Conservation (phyloP, 139 green algal genomes). For the Limnomonas spitsbergensis region DNA sequence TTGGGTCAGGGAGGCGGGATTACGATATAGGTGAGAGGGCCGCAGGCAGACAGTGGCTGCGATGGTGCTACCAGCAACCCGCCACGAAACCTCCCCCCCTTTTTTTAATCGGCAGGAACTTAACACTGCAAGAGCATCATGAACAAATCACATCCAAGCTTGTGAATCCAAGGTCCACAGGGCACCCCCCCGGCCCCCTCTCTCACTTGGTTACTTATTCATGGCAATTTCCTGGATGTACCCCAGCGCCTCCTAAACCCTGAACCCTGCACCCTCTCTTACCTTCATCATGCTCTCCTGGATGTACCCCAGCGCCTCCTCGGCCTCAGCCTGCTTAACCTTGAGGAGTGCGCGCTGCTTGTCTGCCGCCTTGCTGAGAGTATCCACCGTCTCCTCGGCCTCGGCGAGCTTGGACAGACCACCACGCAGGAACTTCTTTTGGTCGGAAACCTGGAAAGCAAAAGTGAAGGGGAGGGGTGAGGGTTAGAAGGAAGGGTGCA, state of each 20-base stretch:
- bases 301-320: slow-evolving; percentile 62
- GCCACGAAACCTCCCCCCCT: too few relatives aligned
- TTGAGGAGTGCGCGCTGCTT: slow-evolving; percentile 62
- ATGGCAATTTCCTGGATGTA: slow-evolving; percentile 59
- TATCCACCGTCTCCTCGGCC: slow-evolving; percentile 64
- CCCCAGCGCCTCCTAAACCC: slow-evolving; percentile 58
- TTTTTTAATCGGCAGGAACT: too few relatives aligned
- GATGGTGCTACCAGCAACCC: too few relatives aligned
- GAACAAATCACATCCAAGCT: too few relatives aligned
- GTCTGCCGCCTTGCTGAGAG: slow-evolving; percentile 53
- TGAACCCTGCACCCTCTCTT: background rate
- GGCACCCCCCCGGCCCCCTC: too few relatives aligned
- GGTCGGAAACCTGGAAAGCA: slow-evolving; percentile 33
- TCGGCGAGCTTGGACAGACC: slow-evolving; percentile 74
- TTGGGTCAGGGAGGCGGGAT: too few relatives aligned
- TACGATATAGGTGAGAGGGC: too few relatives aligned
- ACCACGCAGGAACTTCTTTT: slow-evolving; percentile 54
- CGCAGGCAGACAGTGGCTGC: too few relatives aligned
- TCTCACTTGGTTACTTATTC: background rate
- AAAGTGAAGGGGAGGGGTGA: background rate
- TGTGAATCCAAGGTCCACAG: too few relatives aligned
- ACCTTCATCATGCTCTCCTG: slow-evolving; percentile 48
- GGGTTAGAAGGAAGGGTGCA: slow-evolving; percentile 14
- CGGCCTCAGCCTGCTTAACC: slow-evolving; percentile 60
- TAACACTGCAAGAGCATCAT: too few relatives aligned